Percentiles rank a stretch among this genome's conserved stretches.
Conservation (phyloP, 306 rosid species). For the Prunus padus region DNA sequence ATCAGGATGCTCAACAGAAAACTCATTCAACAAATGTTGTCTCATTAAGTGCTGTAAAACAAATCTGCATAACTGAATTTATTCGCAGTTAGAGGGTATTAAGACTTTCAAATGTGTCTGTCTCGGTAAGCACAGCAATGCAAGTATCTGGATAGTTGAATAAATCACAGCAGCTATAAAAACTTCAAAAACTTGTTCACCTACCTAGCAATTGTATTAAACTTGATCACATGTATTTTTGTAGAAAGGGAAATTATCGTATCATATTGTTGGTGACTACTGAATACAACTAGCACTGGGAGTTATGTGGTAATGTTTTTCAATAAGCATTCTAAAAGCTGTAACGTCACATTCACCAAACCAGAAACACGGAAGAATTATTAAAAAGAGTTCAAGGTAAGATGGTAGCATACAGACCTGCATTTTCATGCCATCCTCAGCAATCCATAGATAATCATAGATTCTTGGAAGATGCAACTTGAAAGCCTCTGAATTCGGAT, state of each 20-base stretch:
- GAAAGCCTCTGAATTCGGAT: slow-evolving; percentile 87
- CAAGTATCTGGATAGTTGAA: neutral
- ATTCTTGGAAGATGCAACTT: slow-evolving; percentile 85
- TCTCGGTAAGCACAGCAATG: neutral
- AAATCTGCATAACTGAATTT: neutral
- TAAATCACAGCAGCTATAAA: neutral
- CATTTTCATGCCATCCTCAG: slow-evolving; percentile 98
- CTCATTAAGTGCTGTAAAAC: neutral
- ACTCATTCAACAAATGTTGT: neutral
- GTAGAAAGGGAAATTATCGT: slow-evolving; percentile 4
- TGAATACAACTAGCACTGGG: neutral
- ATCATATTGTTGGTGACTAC: neutral
- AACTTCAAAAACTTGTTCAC: neutral
- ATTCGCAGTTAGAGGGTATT: neutral
- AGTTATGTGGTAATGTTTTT: neutral
- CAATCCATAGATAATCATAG: slow-evolving; percentile 81
- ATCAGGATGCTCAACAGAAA: neutral
- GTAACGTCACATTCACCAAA: neutral
- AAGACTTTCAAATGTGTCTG: neutral
- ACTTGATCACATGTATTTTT: slow-evolving; percentile 18
- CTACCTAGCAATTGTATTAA: slow-evolving; percentile 3
- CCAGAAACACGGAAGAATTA: neutral
- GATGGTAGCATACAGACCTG: slow-evolving; percentile 45
- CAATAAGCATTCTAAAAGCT: neutral
- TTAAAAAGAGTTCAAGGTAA: neutral